phyloP scores from a whole-genome alignment of 139 green algal genomes.

The Pleodorina starrii region DNA sequence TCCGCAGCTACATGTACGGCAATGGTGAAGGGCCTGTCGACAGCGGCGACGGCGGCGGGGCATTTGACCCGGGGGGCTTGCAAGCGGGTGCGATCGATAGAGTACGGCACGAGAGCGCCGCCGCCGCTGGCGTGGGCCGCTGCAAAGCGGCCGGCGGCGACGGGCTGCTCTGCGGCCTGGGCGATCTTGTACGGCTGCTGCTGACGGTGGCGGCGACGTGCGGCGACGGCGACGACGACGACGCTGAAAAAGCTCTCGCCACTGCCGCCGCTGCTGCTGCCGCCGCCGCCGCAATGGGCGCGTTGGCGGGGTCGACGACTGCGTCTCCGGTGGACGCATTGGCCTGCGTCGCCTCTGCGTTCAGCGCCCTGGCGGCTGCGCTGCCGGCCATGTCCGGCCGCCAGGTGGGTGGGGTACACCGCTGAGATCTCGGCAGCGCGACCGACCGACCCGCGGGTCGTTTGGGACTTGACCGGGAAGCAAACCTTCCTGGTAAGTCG shows the following conservation, averaged over 20 bases:
- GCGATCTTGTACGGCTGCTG: not conserved
- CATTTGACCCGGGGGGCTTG: not conserved
- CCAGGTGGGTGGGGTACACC: conserved; percentile 15
- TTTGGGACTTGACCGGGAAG: no score
- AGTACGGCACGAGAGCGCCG: not conserved
- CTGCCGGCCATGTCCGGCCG: not conserved
- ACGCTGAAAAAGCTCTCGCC: not conserved
- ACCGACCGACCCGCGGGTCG: no score
- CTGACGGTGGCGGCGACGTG: not conserved
- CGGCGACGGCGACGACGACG: not conserved
- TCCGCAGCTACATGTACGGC: conserved; percentile 8
- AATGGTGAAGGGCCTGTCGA: no score
- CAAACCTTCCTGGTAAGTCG: no score
- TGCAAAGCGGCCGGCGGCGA: not conserved
- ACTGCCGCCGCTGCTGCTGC: not conserved
- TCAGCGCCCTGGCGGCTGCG: not conserved
- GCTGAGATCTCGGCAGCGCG: no score
- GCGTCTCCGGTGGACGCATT: conserved; percentile 2
- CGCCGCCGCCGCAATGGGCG: not conserved
- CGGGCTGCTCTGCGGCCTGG: not conserved
- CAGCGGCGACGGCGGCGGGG: not conserved
- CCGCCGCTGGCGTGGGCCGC: not conserved
- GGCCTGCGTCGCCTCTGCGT: not conserved
- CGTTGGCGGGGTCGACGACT: not conserved
- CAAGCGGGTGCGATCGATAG: not conserved